Evolutionary conservation across 176 grass and related monocot genomes (phyloP).

Genomic region (Chloris gayana): DNA sequence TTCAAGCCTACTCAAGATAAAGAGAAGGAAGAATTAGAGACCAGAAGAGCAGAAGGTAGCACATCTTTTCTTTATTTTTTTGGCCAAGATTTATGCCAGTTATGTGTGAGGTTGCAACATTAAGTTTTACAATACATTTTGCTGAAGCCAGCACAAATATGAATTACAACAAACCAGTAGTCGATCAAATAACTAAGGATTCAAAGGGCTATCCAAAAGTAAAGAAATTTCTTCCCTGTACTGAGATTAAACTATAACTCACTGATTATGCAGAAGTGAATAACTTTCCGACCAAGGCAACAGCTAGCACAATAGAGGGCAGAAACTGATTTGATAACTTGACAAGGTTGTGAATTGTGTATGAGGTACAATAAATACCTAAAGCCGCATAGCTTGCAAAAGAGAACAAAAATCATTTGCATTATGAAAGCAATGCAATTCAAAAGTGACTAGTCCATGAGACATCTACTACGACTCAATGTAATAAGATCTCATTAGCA

Average conservation of each 20-base stretch:
- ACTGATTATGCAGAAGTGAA: not conserved
- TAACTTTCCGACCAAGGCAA: not conserved
- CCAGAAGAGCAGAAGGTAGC: not conserved
- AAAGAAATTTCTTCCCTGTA: not conserved
- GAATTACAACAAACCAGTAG: not conserved
- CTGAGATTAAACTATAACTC: not conserved
- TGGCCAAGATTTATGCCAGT: not conserved
- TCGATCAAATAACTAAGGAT: not conserved
- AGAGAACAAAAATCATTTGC: not conserved
- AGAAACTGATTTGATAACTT: not conserved
- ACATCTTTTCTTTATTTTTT: not conserved
- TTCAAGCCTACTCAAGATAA: slow-evolving; percentile 25
- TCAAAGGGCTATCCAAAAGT: not conserved
- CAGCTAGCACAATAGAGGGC: not conserved
- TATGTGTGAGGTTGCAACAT: not conserved
- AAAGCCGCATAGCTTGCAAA: no score
- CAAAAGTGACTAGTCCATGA: not conserved
- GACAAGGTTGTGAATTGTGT: not conserved
- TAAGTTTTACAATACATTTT: not conserved
- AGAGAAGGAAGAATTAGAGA: slow-evolving; percentile 22
- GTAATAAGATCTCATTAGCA: not conserved
- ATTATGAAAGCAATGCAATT: not conserved
- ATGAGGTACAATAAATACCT: not conserved
- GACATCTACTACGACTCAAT: not conserved
- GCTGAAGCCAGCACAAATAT: not conserved